Base-by-base conservation (phyloP, 257 asterid genomes). In the Scutellaria barbata region DNA sequence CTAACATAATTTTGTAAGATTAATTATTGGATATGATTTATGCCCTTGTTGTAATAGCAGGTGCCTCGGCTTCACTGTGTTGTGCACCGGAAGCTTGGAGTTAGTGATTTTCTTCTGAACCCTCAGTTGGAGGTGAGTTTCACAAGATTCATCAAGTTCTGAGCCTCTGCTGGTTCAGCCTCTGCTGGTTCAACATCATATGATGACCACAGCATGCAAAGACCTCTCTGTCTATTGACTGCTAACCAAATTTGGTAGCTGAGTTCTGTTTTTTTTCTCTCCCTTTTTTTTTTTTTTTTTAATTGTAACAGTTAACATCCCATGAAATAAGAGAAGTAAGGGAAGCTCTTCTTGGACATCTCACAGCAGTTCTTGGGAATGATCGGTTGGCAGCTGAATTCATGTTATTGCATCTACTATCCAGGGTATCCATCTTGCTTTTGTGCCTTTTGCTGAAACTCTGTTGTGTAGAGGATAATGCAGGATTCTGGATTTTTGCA, bases 1-100 rank as follows among this genome's bases (percentile, higher is more conserved):
- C n/a, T 55, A 69, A 55, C 17, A 42, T 14, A 40, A 7, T 13
- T 41, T 5, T n/a, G 18, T 22, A 18, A 30, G 65, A 37, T 14
- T 59, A 59, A 13, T 59, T 37, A 59, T 37, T 48, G 11, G 60
- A 35, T 30, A 57, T n/a, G 35, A 52, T 17, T 8, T 52, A 12
- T 53, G 61, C 57, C 71, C 25, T 46, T 62, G 37, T 16, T 54
- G 53, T 59, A 30, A 63, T 53, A 75, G 79, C 84, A 91, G 95
- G 98, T 89, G 45, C 98, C 99, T 64, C 87, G 94, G 20, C 86
- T 94, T 68, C 97, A 94, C 76, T 94, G 98, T 81, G 76, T 88
- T 59, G 73, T 81, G 42, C 87, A 85, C 85, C 81, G 83, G 77
- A 91, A 89, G 84, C 93, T 91, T 80, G 82, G 74, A n/a, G 76